A percentile compares a stretch with the other conserved stretches of the same genome.
phyloP scores from a whole-genome alignment of 2,329 filamentous ascomycete species.

The Aspergillus persii region DNA sequence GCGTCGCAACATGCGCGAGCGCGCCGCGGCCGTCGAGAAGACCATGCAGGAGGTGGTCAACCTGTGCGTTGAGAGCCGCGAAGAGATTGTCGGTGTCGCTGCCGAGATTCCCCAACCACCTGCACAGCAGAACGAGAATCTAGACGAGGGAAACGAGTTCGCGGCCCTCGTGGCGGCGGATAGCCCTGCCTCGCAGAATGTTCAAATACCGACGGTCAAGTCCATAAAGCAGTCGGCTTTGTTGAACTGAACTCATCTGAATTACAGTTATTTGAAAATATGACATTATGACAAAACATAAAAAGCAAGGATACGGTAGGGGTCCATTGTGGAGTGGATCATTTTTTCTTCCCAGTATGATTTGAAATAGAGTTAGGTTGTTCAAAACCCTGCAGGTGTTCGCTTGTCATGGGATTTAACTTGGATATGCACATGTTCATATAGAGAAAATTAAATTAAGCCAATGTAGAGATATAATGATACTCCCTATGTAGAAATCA shows the following conservation, averaged over 20 bases:
- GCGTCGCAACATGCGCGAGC: constrained; percentile 80
- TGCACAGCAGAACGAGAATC: constrained; percentile 19
- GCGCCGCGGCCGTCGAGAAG: constrained; percentile 72
- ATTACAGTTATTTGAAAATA: background rate
- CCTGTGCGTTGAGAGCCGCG: constrained; percentile 64
- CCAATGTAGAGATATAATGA: background rate
- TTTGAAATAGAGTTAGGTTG: background rate
- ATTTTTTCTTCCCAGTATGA: background rate
- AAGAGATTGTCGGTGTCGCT: constrained; percentile 63
- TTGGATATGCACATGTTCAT: background rate
- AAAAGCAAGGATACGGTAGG: background rate
- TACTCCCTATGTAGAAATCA: background rate
- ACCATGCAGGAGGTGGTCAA: constrained; percentile 72
- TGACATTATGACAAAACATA: background rate
- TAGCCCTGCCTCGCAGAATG: constrained; percentile 9
- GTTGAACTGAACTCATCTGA: constrained; percentile 24
- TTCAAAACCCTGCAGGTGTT: background rate
- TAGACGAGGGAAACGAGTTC: constrained; percentile 25
- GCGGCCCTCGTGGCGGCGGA: constrained; percentile 6
- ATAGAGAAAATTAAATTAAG: background rate
- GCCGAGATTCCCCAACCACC: background rate
- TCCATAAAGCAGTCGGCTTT: constrained; percentile 41
- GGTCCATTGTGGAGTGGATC: background rate
- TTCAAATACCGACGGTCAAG: constrained; percentile 54
- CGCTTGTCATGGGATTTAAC: background rate